Conservation (phyloP, 495 filamentous ascomycete genomes). For the Cairneyella variabilis region DNA sequence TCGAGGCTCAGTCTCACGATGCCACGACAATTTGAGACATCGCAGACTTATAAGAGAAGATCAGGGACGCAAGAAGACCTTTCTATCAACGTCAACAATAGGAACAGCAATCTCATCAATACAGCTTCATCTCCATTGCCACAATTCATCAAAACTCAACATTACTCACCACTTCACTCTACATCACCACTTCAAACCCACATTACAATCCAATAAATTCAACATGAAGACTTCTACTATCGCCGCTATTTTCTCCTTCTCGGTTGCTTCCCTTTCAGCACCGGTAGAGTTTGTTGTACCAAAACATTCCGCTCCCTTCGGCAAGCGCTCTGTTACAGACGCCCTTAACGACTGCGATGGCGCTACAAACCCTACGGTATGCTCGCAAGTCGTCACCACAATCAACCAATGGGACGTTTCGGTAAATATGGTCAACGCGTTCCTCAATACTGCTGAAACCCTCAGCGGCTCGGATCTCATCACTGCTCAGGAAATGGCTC, state of each 20-base stretch:
- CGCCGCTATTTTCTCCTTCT: constrained; percentile 27
- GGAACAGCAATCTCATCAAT: too few relatives aligned
- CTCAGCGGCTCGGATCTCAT: not conserved
- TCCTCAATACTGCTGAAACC: constrained; percentile 1
- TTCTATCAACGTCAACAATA: too few relatives aligned
- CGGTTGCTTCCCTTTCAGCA: not conserved
- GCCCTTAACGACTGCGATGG: constrained; percentile 3
- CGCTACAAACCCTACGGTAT: not conserved
- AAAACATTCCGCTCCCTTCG: not conserved
- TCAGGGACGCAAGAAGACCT: too few relatives aligned
- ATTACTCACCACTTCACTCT: too few relatives aligned
- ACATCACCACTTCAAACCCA: too few relatives aligned
- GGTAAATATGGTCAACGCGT: constrained; percentile 2
- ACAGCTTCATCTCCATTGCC: too few relatives aligned
- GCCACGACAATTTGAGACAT: too few relatives aligned
- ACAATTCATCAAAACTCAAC: too few relatives aligned
- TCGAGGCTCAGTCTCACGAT: too few relatives aligned
- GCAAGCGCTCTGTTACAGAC: not conserved
- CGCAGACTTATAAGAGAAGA: too few relatives aligned
- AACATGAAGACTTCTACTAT: constrained; percentile 12
- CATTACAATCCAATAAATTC: too few relatives aligned
- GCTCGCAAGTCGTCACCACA: not conserved
- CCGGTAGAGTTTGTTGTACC: not conserved
- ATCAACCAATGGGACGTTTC: constrained; percentile 1
- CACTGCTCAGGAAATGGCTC: not conserved